Evolutionary conservation across 1,284 basidiomycete species (phyloP), one percentile per base, ranked within the genome.

Genomic region (Malassezia psittaci): DNA sequence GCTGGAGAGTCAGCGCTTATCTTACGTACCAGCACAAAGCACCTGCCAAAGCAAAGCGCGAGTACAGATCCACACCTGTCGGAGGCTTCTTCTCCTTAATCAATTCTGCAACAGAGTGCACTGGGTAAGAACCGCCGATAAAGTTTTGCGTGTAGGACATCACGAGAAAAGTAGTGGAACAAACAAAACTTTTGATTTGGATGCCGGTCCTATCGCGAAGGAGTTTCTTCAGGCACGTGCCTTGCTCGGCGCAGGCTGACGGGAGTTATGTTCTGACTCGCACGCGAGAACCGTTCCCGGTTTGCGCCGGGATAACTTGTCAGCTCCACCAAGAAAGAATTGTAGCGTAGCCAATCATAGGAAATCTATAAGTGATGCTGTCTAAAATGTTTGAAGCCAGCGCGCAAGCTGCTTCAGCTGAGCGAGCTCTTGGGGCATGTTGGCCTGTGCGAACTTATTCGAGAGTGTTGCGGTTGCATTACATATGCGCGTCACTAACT

Each of bases 31-130:
- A 96, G 62, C 90, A 89, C 67, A 93, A 82, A 65, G 83, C 82
- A 83, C 90, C 90, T 73, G 89, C 90, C 62, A 96, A 73, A 62
- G 79, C 79, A 76, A 80, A 80, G 57, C 79, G 74, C 51, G 78
- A 61, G 76, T 80, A 80, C 48, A 72, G 64, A 59, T 66, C 67
- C 11, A 66, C 62, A 46, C 69, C 69, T 51, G 61, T 60, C 13
- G 46, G 54, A 12, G 24, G 46, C 40, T 39, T 41, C 42, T 48
- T 53, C 35, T 42, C 33, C 5, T 15, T 16, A 32, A 43, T 19
- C 36, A 54, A 55, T 60, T 71, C 68, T 42, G 56, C 45, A 42
- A 63, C 59, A 49, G 69, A 65, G 56, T 64, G 61, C 57, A 70
- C 55, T 18, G 69, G 69, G 69, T 61, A 68, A 54, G 64, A 33